A percentile compares a stretch with the other conserved stretches of the same genome.
Conservation (phyloP, 2,329 filamentous ascomycete species). For the Aciculosporium take region DNA sequence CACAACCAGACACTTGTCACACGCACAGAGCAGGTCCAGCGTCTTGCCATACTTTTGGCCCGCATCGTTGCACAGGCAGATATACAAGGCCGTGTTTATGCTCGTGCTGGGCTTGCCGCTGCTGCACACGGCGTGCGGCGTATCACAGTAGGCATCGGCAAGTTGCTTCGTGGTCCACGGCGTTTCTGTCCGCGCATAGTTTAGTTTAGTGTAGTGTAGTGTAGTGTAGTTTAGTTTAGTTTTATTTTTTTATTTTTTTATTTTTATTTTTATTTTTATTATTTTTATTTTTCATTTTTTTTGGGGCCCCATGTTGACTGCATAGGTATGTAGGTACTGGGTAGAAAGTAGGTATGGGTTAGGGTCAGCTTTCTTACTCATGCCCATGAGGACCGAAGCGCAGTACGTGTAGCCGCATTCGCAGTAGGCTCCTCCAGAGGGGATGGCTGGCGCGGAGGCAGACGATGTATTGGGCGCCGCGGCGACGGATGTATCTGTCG, state of each 20-base stretch:
- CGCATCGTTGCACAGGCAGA: slow-evolving; percentile 23
- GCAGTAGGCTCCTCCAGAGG: slow-evolving; percentile 22
- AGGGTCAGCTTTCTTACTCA: slow-evolving; percentile 15
- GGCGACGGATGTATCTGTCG: slow-evolving; percentile 1
- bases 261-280: too few relatives aligned
- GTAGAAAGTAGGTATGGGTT: too few relatives aligned
- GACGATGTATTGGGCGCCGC: slow-evolving; percentile 3
- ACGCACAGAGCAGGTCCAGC: slow-evolving; percentile 25
- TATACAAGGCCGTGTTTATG: slow-evolving; percentile 20
- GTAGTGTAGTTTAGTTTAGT: too few relatives aligned
- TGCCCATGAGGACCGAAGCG: slow-evolving; percentile 22
- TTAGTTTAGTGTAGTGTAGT: too few relatives aligned
- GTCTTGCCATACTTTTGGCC: slow-evolving; percentile 19
- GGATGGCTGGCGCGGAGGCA: slow-evolving; percentile 4
- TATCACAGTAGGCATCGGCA: slow-evolving; percentile 22
- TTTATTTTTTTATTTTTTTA: too few relatives aligned
- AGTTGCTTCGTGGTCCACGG: slow-evolving; percentile 22
- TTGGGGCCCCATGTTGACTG: too few relatives aligned
- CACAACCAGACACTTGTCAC: slow-evolving; percentile 25
- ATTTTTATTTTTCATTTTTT: too few relatives aligned
- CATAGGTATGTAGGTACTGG: too few relatives aligned
- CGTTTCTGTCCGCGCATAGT: slow-evolving; percentile 12
- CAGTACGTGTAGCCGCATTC: slow-evolving; percentile 30
- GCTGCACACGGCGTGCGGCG: slow-evolving; percentile 21
- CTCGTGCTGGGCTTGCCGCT: slow-evolving; percentile 16